Conservation (phyloP, 352 stramenopile genomes). For the Phytophthora fragariae region DNA sequence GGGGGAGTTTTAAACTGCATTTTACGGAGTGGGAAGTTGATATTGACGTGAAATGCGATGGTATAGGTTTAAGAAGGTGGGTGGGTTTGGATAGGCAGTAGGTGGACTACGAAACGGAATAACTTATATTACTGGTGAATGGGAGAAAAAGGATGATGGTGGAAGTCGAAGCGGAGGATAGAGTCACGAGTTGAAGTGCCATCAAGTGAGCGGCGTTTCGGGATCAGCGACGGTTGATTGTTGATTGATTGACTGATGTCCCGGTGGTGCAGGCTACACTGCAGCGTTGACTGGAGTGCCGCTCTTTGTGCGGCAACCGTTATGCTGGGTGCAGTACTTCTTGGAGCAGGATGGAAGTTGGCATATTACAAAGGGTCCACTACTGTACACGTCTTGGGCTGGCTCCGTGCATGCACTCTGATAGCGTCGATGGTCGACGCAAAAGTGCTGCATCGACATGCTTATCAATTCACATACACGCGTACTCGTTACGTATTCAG, state of each 20-base stretch:
- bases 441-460: too few species aligned
- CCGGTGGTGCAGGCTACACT: background rate
- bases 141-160: background rate
- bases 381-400: too few species aligned
- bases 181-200: background rate
- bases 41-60: background rate
- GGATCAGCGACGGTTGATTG: conserved; percentile 2
- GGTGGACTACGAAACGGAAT: background rate
- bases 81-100: too few species aligned
- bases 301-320: background rate
- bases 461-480: too few species aligned
- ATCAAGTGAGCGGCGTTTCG: background rate
- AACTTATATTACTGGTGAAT: background rate
- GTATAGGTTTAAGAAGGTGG: background rate
- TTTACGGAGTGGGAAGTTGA: background rate
- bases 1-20: conserved; percentile 2
- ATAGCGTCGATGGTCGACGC: too few species aligned
- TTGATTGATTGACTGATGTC: background rate
- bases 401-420: too few species aligned
- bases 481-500: too few species aligned
- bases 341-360: too few species aligned
- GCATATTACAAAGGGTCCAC: too few species aligned
- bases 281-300: background rate
- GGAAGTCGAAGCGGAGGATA: background rate
- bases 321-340: too few species aligned